Percentiles rank a stretch among this genome's conserved stretches.
phyloP scores from a whole-genome alignment of 257 asterid species.

The Buddleja alternifolia region DNA sequence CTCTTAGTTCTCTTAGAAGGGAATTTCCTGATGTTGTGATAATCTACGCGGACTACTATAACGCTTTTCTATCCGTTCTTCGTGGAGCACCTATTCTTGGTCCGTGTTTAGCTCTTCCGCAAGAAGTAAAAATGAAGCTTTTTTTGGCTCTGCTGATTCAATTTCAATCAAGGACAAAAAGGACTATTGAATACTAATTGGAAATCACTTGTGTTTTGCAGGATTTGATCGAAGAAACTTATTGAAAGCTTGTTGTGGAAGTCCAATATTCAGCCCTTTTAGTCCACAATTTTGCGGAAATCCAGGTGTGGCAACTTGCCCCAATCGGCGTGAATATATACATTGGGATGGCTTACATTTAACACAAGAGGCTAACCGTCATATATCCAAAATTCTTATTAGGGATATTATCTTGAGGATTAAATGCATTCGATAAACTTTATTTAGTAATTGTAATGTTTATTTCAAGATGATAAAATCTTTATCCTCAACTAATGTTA shows the following conservation, averaged over 20 bases:
- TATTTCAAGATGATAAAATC: too few relatives aligned
- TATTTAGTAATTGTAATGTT: too few relatives aligned
- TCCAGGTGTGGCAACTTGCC: background rate
- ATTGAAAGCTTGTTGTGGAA: constrained; percentile 25
- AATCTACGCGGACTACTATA: constrained; percentile 19
- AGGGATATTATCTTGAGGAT: background rate
- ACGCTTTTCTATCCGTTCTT: background rate
- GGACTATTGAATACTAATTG: too few relatives aligned
- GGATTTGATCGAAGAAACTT: constrained; percentile 11
- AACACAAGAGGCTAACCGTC: constrained; percentile 20
- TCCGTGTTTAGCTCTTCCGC: background rate
- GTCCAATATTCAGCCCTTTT: background rate
- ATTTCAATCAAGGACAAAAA: too few relatives aligned
- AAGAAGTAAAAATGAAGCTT: background rate
- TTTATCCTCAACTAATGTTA: too few relatives aligned
- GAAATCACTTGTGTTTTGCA: background rate
- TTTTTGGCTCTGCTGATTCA: too few relatives aligned
- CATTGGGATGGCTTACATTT: constrained; percentile 33
- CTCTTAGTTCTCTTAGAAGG: background rate
- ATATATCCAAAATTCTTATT: background rate
- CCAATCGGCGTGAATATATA: background rate
- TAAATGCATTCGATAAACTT: background rate
- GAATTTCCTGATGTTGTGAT: constrained; percentile 15
- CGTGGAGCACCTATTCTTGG: background rate
- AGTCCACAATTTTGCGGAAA: constrained; percentile 19